phyloP scores from a whole-genome alignment of 805 yeast genomes.

The Vanderwaltozyma tropicalis region DNA sequence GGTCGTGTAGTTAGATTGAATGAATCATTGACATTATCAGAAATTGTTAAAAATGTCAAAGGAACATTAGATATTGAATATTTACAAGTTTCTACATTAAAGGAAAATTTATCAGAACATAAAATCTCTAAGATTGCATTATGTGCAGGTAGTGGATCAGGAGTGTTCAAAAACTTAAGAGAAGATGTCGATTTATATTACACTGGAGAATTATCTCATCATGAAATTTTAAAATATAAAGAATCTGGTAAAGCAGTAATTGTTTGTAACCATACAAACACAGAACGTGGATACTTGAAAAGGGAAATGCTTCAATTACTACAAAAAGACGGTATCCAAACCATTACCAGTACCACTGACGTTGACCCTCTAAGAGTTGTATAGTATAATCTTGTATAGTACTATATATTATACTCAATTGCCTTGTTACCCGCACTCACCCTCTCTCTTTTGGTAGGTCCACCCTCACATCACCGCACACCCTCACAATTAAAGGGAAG shows the following conservation, averaged over 20 bases:
- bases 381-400: not conserved
- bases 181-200: conserved; percentile 59
- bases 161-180: conserved; percentile 42
- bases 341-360: conserved; percentile 47
- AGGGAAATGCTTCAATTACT: conserved; percentile 36
- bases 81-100: conserved; percentile 50
- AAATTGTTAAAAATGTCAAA: conserved; percentile 45
- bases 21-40: conserved; percentile 33
- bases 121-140: conserved; percentile 54
- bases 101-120: conserved; percentile 15
- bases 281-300: conserved; percentile 75
- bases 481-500: too few species aligned
- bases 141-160: conserved; percentile 93
- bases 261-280: conserved; percentile 81
- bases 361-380: conserved; percentile 46
- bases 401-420: not conserved
- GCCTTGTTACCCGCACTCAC: not conserved
- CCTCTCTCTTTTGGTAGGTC: too few species aligned
- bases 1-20: conserved; percentile 57
- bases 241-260: conserved; percentile 68
- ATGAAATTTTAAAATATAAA: conserved; percentile 63
- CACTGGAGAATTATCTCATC: conserved; percentile 94
- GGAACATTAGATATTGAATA: conserved; percentile 38
- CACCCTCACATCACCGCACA: too few species aligned
- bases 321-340: conserved; percentile 33